phyloP scores from a whole-genome alignment of 352 stramenopile genomes.

The Halophytophthora batemanensis region DNA sequence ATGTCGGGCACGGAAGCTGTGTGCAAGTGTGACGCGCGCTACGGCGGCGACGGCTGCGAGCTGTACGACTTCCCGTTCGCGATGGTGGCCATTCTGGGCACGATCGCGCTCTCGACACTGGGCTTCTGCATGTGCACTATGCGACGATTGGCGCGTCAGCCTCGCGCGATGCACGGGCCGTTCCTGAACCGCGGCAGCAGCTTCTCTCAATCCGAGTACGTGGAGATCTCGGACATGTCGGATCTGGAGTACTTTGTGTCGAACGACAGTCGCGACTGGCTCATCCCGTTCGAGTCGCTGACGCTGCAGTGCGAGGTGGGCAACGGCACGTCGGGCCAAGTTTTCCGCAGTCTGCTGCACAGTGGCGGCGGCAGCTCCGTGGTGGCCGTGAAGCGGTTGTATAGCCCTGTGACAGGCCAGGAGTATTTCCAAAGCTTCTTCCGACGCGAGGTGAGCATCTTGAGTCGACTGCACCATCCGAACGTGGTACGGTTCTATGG shows the following conservation, averaged over 20 bases:
- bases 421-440: slow-evolving; percentile 92
- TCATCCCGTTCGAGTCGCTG: slow-evolving; percentile 88
- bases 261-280: slow-evolving; percentile 84
- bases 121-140: slow-evolving; percentile 88
- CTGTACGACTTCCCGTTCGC: slow-evolving; percentile 85
- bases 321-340: slow-evolving; percentile 86
- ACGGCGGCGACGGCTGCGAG: slow-evolving; percentile 69
- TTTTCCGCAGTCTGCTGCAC: slow-evolving; percentile 86
- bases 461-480: slow-evolving; percentile 85
- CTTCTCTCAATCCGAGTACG: slow-evolving; percentile 80
- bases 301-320: slow-evolving; percentile 84
- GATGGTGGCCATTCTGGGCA: slow-evolving; percentile 77
- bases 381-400: slow-evolving; percentile 86
- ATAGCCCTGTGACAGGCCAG: slow-evolving; percentile 82
- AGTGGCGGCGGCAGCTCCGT: slow-evolving; percentile 79
- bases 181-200: slow-evolving; percentile 60
- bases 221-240: slow-evolving; percentile 84
- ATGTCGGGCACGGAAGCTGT: slow-evolving; percentile 47
- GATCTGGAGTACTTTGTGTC: slow-evolving; percentile 88
- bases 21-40: slow-evolving; percentile 73
- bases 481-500: slow-evolving; percentile 90
- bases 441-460: slow-evolving; percentile 81
- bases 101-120: slow-evolving; percentile 75
- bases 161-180: slow-evolving; percentile 38
- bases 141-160: slow-evolving; percentile 68